Evolutionary conservation across 345 rosid genomes (phyloP).

Genomic region (Gossypium ekmanianum): DNA sequence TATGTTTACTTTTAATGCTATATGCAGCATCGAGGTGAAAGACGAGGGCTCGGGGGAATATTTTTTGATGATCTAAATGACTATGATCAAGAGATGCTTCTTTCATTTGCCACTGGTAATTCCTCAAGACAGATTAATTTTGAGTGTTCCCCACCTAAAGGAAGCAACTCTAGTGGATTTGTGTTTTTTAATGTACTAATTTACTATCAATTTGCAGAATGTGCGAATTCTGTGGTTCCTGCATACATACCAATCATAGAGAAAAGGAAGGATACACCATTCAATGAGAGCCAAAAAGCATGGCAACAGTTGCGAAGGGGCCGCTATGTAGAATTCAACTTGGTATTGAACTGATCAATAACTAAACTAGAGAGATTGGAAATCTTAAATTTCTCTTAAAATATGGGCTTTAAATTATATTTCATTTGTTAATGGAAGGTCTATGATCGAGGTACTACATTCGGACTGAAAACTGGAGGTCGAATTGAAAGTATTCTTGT

Average conservation of each 20-base stretch:
- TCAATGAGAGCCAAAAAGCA: slow-evolving; percentile 75
- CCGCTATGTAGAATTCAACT: slow-evolving; percentile 93
- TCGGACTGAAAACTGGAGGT: slow-evolving; percentile 97
- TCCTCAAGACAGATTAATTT: background rate
- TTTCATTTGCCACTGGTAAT: slow-evolving; percentile 87
- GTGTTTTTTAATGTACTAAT: background rate
- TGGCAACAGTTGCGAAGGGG: slow-evolving; percentile 98
- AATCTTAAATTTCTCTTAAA: slow-evolving; percentile 1
- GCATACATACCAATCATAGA: slow-evolving; percentile 91
- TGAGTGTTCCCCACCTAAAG: background rate
- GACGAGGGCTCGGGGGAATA: slow-evolving; percentile 97
- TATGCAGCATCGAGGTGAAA: slow-evolving; percentile 87
- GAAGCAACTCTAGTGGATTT: background rate
- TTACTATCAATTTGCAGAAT: slow-evolving; percentile 48
- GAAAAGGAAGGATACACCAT: slow-evolving; percentile 74
- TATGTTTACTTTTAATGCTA: background rate
- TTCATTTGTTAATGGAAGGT: slow-evolving; percentile 42
- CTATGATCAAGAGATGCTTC: slow-evolving; percentile 92
- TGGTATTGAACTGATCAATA: slow-evolving; percentile 45
- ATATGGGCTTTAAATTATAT: slow-evolving; percentile 10
- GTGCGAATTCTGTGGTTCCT: slow-evolving; percentile 86
- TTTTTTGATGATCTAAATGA: slow-evolving; percentile 96
- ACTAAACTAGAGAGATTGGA: background rate
- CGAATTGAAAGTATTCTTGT: slow-evolving; percentile 96
- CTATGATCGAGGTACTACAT: slow-evolving; percentile 94